These are phyloP conservation scores for Trypanosoma conorhini DNA, from an alignment of 208 protist genomes.

Conservation along the genomic window DNA sequence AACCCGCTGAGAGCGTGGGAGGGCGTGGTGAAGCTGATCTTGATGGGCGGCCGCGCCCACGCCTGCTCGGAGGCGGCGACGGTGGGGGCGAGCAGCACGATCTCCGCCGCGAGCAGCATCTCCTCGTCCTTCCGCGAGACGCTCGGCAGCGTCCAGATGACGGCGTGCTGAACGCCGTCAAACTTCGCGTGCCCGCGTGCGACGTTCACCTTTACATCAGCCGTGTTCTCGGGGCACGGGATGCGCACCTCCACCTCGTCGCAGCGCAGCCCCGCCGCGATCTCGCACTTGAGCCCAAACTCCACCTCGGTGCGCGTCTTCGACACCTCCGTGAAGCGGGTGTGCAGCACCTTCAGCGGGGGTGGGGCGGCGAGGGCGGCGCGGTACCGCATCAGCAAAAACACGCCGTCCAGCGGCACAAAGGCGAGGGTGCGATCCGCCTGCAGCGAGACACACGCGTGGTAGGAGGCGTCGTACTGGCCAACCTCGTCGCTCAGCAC, in stretches of 20 bases:
- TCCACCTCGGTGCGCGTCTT: conserved; percentile 90
- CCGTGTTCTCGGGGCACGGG: conserved; percentile 94
- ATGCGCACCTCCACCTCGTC: conserved; percentile 81
- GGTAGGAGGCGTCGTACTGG: conserved; percentile 97
- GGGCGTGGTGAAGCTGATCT: conserved; percentile 93
- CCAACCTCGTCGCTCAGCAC: conserved; percentile 89
- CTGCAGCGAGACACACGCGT: conserved; percentile 97
- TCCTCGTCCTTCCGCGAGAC: conserved; percentile 76
- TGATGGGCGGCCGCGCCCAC: conserved; percentile 96
- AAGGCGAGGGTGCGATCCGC: conserved; percentile 81
- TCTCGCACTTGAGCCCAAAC: conserved; percentile 74
- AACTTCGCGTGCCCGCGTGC: conserved; percentile 91
- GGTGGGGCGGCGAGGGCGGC: conserved; percentile 93
- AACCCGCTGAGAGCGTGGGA: conserved; percentile 97
- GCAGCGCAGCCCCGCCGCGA: conserved; percentile 30
- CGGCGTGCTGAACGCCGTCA: conserved; percentile 80
- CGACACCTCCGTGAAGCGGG: conserved; percentile 93
- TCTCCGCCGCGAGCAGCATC: conserved; percentile 90
- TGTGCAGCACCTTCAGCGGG: conserved; percentile 91
- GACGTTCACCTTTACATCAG: conserved; percentile 77
- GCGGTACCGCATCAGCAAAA: conserved; percentile 97
- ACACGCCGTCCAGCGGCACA: conserved; percentile 97
- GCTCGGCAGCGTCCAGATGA: conserved; percentile 91
- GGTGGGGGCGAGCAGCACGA: conserved; percentile 90
- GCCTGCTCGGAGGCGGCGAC: conserved; percentile 55